Base-by-base conservation (phyloP, 2,329 filamentous ascomycete species). In the Pseudodiploospora longispora region DNA sequence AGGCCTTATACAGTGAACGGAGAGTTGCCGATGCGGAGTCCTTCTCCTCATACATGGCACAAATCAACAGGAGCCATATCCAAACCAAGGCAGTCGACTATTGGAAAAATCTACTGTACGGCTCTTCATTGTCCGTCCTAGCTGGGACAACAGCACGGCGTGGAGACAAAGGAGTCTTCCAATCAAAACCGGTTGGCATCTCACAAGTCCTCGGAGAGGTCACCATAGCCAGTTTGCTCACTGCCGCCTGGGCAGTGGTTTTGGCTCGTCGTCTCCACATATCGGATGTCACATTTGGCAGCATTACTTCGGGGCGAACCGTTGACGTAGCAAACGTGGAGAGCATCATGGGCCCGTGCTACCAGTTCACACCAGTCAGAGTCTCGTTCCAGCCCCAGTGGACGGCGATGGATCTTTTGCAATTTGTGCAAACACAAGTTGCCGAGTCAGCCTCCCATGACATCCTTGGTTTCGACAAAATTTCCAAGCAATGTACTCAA, bases 331-430 rank as follows among this genome's bases (percentile, higher is more conserved):
- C 44, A 0, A 54, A 52, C 4, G 46, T 54, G 30, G 55, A 58
- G 12, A 43, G 44, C 30, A 49, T 57, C 34, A 56, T 59, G 54
- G 57, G 56, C 0, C 55, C 56, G 1, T 59, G 56, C 45, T 59
- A 59, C 33, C 56, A 59, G 27, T 59, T 58, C 47, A 57, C 56
- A 39, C 56, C 56, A 1, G 48, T 59, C 6, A 50, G 56, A n/a
- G 55, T 59, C 44, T 50, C 42, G 36, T 53, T 59, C 5, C 46
- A 52, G 33, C 29, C 47, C 12, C 33, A 38, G 27, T 58, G 53
- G 56, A 58, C 53, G 10, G 50, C 35, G 6, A 40, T 37, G 2
- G 46, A 55, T 3, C 47, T 59, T 2, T 30, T 59, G 5, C 46
- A 54, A 30, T 45, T 50, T 2, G 53, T 59, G 1, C 53, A 54